Base-by-base conservation (phyloP, 176 grass and related monocot species). In the Hyparrhenia diplandra region DNA sequence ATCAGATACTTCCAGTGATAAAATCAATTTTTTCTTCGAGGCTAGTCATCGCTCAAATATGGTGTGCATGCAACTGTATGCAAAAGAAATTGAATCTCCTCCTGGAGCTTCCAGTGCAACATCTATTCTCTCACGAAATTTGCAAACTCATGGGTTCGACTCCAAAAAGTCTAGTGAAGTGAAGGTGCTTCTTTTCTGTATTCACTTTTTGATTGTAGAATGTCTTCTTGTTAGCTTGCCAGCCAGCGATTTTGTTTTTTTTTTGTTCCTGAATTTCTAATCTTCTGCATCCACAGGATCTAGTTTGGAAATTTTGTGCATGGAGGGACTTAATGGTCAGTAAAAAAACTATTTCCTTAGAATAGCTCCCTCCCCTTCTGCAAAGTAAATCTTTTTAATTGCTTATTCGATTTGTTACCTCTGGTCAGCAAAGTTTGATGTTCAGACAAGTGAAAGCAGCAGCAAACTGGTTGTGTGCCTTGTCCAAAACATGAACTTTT, bases 301-400 rank as follows among this genome's bases (percentile, higher is more conserved):
- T 89, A 85, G 83, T 98, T 76, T 92, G 95, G 92, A 98, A 94
- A 88, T 25, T 98, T 32, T 98, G 95, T 68, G 82, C 88, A 58
- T 98, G 95, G 95, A 94, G 95, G 75, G 95, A 98, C 49, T 88
- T 98, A 94, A 98, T 98, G 92, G 95, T 98, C 21, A 92, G 92
- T 80, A 17, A 47, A 47, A 69, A 58, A 73, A 42, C 72, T 84
- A 42, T 64, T 85, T 83, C 51, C 17, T 82, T 63, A 21, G 2
- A 37, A 58, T 42, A 16, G 67, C 21, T 39, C 21, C 37, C 14
- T 40, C n/a, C 6, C 35, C 5, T 9, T 63, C n/a, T 63, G 55
- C 36, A 64, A 73, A 45, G 9, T 64, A 28, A n/a, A 63, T 72
- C 25, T 64, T 82, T 82, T 74, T 83, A 6, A 52, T 40, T 37